Evolutionary conservation across 1,284 basidiomycete species (phyloP), one percentile per base, ranked within the genome.

Genomic region (Coniferiporia sulphurascens): DNA sequence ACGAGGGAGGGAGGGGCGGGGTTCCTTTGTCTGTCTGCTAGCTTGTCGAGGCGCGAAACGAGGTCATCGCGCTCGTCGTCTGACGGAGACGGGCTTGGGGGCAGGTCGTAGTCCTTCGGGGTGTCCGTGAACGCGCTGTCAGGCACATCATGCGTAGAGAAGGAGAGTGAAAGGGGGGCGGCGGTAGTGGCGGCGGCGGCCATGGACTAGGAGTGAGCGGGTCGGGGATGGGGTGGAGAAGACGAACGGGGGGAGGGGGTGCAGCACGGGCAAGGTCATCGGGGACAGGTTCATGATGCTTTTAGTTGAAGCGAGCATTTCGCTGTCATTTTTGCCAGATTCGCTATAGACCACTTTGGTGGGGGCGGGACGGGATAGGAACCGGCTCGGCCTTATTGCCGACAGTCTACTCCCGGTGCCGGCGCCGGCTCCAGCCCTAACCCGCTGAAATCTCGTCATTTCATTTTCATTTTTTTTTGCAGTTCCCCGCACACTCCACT

Each of bases 51-150:
- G 21, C 17, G 15, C 27, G 15, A 17, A 12, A 46, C 17, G 53
- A 50, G 53, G 19, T 48, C 58, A 21, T 57, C 54, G 41, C 41
- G 54, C 48, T 60, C 59, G 45, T 60, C 59, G 41, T 60, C 59
- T 12, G 59, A 52, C 19, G 52, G 50, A 1, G 59, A 55, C 41
- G 59, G 59, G n/a, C 54, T 60, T 27, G 54, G 54, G 19, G 59
- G 59, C n/a, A 56, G 22, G 19, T 7, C 34, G 48, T 43, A 55
- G 22, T 10, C 38, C 38, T 17, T 44, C 12, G 10, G 35, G 17
- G 44, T 15, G 21, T 43, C 19, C 12, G 9, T 12, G 3, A 10
- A 4, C 9, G 35, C 46, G 9, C 17, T 8, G 19, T 46, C 43
- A 9, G n/a, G 22, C 4, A 6, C 38, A 17, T 22, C 52, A 44